These are phyloP conservation scores for Nannochloropsis gaditana DNA, from an alignment of 108 stramenopile genomes.

Conservation along the genomic window DNA sequence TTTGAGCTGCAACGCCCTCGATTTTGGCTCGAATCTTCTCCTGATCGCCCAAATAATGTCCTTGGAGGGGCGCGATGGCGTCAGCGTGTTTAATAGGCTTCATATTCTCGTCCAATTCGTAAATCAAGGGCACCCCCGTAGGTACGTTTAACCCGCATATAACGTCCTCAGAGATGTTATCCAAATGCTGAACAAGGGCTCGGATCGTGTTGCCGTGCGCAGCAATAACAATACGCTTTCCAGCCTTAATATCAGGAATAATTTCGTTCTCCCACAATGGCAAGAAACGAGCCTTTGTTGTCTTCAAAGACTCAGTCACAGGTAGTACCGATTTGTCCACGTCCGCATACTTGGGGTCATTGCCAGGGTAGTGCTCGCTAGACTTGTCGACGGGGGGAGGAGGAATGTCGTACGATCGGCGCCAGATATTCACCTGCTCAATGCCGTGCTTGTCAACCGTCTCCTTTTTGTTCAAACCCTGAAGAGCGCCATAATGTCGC, in stretches of 20 bases:
- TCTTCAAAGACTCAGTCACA: constrained; percentile 71
- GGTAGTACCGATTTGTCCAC: constrained; percentile 66
- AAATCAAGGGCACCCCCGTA: constrained; percentile 58
- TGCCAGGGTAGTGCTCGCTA: constrained; percentile 72
- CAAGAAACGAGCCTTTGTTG: constrained; percentile 87
- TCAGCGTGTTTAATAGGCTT: constrained; percentile 76
- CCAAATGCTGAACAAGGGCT: constrained; percentile 94
- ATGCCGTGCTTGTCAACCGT: constrained; percentile 91
- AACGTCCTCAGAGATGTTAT: constrained; percentile 82
- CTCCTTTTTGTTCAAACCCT: constrained; percentile 92
- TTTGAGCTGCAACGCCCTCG: constrained; percentile 42
- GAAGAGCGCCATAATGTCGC: constrained; percentile 50
- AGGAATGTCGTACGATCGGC: constrained; percentile 87
- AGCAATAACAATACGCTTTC: constrained; percentile 91
- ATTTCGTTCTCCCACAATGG: constrained; percentile 78
- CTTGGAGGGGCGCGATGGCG: constrained; percentile 50
- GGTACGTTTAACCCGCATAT: constrained; percentile 94
- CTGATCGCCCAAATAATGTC: constrained; percentile 56
- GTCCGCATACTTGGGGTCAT: constrained; percentile 74
- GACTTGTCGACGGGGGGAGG: constrained; percentile 72
- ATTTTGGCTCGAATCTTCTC: constrained; percentile 48
- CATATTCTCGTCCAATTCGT: constrained; percentile 78
- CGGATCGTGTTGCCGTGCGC: constrained; percentile 99
- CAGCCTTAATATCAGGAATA: constrained; percentile 76
- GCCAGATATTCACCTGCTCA: constrained; percentile 89